These are phyloP conservation scores for Chalciporus piperatoides DNA, from an alignment of 1,284 basidiomycete species.

Conservation along the genomic window DNA sequence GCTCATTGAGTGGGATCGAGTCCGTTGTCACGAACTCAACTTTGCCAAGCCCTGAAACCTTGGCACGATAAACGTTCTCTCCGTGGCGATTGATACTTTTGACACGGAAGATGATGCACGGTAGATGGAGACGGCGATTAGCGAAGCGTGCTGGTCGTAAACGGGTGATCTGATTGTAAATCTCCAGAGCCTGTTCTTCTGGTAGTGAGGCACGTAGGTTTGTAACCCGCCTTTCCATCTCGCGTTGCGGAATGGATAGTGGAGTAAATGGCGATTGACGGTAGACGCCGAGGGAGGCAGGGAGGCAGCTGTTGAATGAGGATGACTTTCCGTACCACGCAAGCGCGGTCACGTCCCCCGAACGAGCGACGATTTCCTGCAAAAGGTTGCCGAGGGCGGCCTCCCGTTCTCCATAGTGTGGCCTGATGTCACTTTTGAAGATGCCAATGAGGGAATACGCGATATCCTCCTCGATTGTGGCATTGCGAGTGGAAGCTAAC, in stretches of 20 bases:
- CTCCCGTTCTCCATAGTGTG: not conserved
- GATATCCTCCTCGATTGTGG: constrained; percentile 6
- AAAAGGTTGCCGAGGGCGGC: no score
- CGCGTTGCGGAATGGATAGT: not conserved
- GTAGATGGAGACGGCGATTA: not conserved
- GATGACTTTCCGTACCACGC: not conserved
- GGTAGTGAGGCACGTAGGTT: not conserved
- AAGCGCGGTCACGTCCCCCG: not conserved
- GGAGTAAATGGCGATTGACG: not conserved
- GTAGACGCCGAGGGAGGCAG: not conserved
- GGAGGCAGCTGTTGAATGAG: not conserved
- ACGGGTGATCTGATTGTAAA: not conserved
- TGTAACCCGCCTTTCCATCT: not conserved
- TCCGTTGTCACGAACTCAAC: no score
- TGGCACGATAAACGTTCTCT: not conserved
- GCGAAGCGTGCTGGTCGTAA: not conserved
- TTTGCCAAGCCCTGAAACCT: no score
- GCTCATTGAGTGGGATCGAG: no score
- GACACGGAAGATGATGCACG: not conserved
- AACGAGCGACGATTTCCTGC: not conserved
- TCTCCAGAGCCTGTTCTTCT: not conserved
- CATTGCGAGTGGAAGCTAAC: constrained; percentile 6
- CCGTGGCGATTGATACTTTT: not conserved
- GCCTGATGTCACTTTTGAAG: constrained; percentile 5
- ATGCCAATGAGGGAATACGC: constrained; percentile 14